A percentile compares a stretch with the other conserved stretches of the same genome.
Evolutionary conservation across 106 monocot species (phyloP).

Genomic region (Phalaenopsis equestris): DNA sequence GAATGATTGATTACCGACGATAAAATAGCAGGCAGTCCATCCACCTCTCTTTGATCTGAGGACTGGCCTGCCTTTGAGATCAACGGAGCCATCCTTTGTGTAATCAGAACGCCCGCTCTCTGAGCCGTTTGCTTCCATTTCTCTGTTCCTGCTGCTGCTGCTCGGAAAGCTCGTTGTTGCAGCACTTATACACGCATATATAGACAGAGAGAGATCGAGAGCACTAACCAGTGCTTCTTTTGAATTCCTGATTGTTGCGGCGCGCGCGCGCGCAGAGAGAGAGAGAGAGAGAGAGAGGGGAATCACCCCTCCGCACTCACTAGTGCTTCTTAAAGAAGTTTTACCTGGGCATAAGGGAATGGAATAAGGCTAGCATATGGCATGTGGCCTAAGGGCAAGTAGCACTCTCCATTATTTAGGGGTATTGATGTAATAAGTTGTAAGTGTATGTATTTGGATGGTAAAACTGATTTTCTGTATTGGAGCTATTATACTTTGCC

Average conservation of each 20-base stretch:
- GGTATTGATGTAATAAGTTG: too few relatives aligned
- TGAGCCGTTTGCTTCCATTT: background rate
- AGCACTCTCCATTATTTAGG: too few relatives aligned
- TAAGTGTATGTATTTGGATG: too few relatives aligned
- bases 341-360: too few relatives aligned
- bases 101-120: conserved; percentile 22
- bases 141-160: background rate
- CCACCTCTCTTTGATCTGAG: conserved; percentile 61
- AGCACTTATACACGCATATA: background rate
- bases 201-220: background rate
- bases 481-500: too few relatives aligned
- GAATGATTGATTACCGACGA: conserved; percentile 46
- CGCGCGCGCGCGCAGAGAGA: background rate
- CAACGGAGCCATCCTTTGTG: conserved; percentile 77
- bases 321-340: background rate
- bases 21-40: conserved; percentile 80
- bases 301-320: background rate
- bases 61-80: conserved; percentile 60
- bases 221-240: too few relatives aligned
- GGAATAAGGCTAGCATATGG: too few relatives aligned
- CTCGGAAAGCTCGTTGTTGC: too few relatives aligned
- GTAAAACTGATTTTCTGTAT: too few relatives aligned
- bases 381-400: too few relatives aligned
- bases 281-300: background rate
- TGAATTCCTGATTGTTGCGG: too few relatives aligned